phyloP scores from a whole-genome alignment of 2,329 filamentous ascomycete species.

The Dothideomycetes sp. region DNA sequence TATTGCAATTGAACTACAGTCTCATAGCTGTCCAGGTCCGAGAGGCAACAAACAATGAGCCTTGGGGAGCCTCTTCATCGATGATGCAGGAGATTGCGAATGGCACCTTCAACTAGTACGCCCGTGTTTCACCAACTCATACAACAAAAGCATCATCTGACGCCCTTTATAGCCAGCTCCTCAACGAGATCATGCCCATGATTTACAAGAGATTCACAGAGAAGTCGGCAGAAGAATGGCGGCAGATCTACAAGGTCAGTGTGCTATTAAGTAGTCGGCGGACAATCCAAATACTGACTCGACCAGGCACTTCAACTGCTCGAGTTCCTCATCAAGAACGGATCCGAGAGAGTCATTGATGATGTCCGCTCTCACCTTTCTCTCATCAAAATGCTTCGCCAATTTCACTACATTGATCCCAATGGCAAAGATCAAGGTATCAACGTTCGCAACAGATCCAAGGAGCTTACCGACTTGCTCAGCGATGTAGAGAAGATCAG shows the following conservation, averaged over 20 bases:
- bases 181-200: conserved; percentile 99
- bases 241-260: conserved; percentile 90
- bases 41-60: conserved; percentile 98
- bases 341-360: conserved; percentile 93
- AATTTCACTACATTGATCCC: conserved; percentile 92
- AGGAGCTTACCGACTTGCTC: conserved; percentile 89
- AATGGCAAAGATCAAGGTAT: conserved; percentile 98
- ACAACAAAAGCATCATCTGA: conserved; percentile 12
- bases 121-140: neutral
- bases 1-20: neutral
- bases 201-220: conserved; percentile 99
- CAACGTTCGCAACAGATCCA: conserved; percentile 92
- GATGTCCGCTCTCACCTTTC: conserved; percentile 92
- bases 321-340: conserved; percentile 96
- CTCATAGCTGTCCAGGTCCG: conserved; percentile 52
- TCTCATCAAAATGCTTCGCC: conserved; percentile 92
- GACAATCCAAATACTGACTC: conserved; percentile 10
- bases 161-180: conserved; percentile 57
- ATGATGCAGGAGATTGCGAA: conserved; percentile 97
- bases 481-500: conserved; percentile 81
- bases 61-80: conserved; percentile 78
- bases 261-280: conserved; percentile 7
- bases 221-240: conserved; percentile 96
- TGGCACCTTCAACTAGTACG: conserved; percentile 95
- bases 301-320: conserved; percentile 69